Percentiles rank a stretch among this genome's conserved stretches.
phyloP scores from a whole-genome alignment of 139 green algal species.

The Volvox reticuliferus region DNA sequence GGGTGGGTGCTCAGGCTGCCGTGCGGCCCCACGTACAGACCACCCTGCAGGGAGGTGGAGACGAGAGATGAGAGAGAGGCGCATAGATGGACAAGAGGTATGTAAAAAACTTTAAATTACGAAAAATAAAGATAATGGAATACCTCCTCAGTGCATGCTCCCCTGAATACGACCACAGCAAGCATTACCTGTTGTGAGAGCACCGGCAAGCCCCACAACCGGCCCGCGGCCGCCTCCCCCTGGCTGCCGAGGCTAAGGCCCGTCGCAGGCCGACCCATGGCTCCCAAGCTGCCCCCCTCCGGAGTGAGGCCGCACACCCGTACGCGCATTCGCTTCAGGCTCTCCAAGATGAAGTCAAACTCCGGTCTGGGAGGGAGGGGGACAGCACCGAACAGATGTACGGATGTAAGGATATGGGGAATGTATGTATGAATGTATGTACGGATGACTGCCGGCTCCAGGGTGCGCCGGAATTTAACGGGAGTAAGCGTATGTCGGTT shows the following conservation, averaged over 20 bases:
- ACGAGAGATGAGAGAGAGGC: not conserved
- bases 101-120: not conserved
- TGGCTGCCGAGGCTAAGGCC: not conserved
- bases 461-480: not conserved
- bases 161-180: not conserved
- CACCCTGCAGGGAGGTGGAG: not conserved
- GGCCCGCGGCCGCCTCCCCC: not conserved
- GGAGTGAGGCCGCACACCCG: not conserved
- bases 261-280: not conserved
- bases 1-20: not conserved
- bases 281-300: not conserved
- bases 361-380: conserved; percentile 25
- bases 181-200: not conserved
- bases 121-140: too few relatives aligned
- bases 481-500: not conserved
- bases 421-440: not conserved
- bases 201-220: not conserved
- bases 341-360: conserved; percentile 51
- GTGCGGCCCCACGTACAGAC: too few relatives aligned
- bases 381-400: not conserved
- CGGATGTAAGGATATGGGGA: not conserved
- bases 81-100: not conserved
- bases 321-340: conserved; percentile 51
- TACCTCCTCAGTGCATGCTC: too few relatives aligned
- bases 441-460: not conserved